phyloP scores from a whole-genome alignment of 768 basidiomycete species.

The Tubosaeta brunneosetosa region DNA sequence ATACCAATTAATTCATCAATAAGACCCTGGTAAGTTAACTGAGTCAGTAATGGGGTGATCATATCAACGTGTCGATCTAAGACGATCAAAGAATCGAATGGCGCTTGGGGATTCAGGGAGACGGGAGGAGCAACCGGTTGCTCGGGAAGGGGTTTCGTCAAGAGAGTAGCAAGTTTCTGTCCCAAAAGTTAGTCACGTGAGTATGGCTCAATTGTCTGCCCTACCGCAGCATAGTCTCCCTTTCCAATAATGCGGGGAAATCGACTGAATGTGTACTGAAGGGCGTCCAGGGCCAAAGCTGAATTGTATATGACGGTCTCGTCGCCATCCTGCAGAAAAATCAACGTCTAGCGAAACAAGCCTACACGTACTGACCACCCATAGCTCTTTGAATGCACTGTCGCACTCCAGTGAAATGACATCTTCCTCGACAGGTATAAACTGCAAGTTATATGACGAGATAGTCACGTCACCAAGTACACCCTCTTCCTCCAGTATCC shows the following conservation, averaged over 20 bases:
- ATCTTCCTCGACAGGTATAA: constrained; percentile 91
- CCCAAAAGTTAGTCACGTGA: constrained; percentile 8
- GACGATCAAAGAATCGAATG: constrained; percentile 82
- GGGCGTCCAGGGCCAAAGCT: constrained; percentile 74
- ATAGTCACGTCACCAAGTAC: constrained; percentile 92
- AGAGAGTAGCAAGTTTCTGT: constrained; percentile 72
- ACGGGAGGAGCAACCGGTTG: constrained; percentile 35
- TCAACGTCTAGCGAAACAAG: background rate
- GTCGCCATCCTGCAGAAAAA: constrained; percentile 74
- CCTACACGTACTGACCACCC: constrained; percentile 60
- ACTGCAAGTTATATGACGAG: constrained; percentile 84
- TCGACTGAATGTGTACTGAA: constrained; percentile 80
- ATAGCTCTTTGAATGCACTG: constrained; percentile 80
- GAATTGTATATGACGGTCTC: constrained; percentile 88
- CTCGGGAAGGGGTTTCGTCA: constrained; percentile 56
- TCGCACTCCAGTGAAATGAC: constrained; percentile 88
- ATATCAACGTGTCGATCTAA: constrained; percentile 90
- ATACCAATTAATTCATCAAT: constrained; percentile 90
- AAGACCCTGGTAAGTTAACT: constrained; percentile 94
- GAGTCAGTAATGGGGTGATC: constrained; percentile 93
- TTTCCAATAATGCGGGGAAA: constrained; percentile 94
- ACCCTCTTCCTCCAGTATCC: constrained; percentile 93
- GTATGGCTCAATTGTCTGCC: background rate
- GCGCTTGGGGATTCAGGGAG: constrained; percentile 46
- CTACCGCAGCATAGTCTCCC: constrained; percentile 78